phyloP scores from a whole-genome alignment of 129 eudicot species.

The Smallanthus sonchifolius region DNA sequence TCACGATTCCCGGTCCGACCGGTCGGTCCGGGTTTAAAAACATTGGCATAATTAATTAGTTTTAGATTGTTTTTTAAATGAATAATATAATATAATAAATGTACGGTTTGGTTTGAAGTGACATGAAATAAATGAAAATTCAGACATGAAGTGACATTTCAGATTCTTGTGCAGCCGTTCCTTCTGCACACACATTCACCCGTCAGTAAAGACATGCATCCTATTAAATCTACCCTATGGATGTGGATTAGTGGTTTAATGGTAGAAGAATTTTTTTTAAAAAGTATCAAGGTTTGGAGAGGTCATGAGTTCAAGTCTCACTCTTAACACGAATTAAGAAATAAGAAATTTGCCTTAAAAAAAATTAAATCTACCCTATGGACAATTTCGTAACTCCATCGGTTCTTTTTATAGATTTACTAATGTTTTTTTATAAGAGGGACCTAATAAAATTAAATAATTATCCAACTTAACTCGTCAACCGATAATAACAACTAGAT shows the following conservation, averaged over 20 bases:
- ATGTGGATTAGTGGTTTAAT: too few relatives aligned
- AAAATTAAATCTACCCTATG: not conserved
- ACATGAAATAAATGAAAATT: conserved; percentile 44
- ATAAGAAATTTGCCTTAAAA: too few relatives aligned
- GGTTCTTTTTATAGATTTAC: not conserved
- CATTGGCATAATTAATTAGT: too few relatives aligned
- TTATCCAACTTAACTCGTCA: not conserved
- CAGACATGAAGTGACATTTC: conserved; percentile 68
- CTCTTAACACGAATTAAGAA: too few relatives aligned
- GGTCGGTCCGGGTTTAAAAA: too few relatives aligned
- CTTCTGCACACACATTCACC: conserved; percentile 28
- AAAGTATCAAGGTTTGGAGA: too few relatives aligned
- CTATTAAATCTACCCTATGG: not conserved
- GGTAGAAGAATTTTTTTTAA: too few relatives aligned
- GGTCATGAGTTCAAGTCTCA: too few relatives aligned
- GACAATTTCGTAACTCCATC: not conserved
- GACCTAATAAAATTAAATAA: not conserved
- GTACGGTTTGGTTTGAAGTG: conserved; percentile 39
- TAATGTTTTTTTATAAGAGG: not conserved
- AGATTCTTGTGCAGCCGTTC: conserved; percentile 53
- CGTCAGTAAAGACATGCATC: conserved; percentile 28
- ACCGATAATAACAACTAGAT: too few relatives aligned
- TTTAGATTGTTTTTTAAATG: too few relatives aligned
- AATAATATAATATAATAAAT: not conserved
- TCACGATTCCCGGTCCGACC: too few relatives aligned